These are phyloP conservation scores for Chloranthus sessilifolius DNA, from an alignment of 164 flowering plant species.

Conservation along the genomic window DNA sequence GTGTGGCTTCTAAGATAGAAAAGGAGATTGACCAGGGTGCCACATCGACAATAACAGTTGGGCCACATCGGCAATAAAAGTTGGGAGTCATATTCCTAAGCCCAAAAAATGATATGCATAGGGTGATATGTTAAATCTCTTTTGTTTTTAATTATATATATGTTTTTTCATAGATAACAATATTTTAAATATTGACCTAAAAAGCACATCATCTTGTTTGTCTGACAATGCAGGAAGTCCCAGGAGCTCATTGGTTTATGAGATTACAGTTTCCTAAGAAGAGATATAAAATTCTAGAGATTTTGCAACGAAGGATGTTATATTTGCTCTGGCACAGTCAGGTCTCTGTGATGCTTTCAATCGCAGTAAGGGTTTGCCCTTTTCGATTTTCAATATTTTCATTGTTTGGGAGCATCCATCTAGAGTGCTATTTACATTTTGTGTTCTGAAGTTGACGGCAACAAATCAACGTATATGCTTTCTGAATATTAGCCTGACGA, in stretches of 20 bases:
- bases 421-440: conserved; percentile 81
- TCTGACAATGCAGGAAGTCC: conserved; percentile 16
- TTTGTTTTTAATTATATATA: no score
- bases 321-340: conserved; percentile 20
- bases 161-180: no score
- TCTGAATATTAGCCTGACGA: conserved; percentile 76
- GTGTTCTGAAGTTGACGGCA: no score
- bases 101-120: no score
- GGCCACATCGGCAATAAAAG: no score
- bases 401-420: conserved; percentile 10
- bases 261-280: conserved; percentile 12
- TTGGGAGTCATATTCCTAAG: no score
- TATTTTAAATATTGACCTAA: no score
- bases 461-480: conserved; percentile 85
- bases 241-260: conserved; percentile 13
- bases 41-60: no score
- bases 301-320: conserved; percentile 18
- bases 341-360: conserved; percentile 19
- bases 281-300: conserved; percentile 12
- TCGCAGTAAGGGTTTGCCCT: conserved; percentile 11
- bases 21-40: no score
- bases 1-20: no score
- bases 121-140: no score
- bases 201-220: no score
- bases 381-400: background rate